Conservation (phyloP, 352 stramenopile species). For the Phytophthora syringae region DNA sequence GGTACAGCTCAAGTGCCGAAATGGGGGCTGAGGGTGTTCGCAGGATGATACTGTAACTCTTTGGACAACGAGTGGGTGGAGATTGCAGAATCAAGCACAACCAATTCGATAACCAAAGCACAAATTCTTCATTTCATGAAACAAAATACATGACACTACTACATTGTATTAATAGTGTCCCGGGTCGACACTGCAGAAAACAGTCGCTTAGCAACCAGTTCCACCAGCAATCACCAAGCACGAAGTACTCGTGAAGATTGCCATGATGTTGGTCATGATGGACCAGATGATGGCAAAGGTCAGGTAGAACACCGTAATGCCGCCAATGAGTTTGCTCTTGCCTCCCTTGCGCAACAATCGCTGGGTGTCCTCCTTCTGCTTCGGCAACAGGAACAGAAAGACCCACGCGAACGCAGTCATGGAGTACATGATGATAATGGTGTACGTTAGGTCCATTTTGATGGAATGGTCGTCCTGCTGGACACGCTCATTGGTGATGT, state of each 20-base stretch:
- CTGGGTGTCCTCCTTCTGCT: conserved; percentile 41
- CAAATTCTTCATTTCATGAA: too few species aligned
- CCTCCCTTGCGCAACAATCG: conserved; percentile 36
- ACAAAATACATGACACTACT: too few species aligned
- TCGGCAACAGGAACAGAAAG: conserved; percentile 34
- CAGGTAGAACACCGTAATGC: conserved; percentile 39
- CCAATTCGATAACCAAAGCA: too few species aligned
- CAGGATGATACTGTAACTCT: too few species aligned
- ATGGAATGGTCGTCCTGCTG: conserved; percentile 35
- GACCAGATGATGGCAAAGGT: conserved; percentile 40
- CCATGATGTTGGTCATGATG: conserved; percentile 38
- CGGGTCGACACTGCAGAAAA: too few species aligned
- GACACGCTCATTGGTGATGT: conserved; percentile 35
- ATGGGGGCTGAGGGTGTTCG: too few species aligned
- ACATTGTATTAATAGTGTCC: too few species aligned
- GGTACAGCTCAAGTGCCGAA: too few species aligned
- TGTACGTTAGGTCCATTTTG: conserved; percentile 46
- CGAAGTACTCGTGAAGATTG: conserved; percentile 35
- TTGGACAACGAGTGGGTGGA: too few species aligned
- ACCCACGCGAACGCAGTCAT: conserved; percentile 40
- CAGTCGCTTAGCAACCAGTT: conserved; percentile 41
- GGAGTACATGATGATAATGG: conserved; percentile 43
- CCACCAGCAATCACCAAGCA: conserved; percentile 47
- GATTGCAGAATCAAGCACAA: too few species aligned
- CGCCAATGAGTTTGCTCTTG: conserved; percentile 37